Conservation (phyloP, 2,329 filamentous ascomycete species). For the Fusarium circinatum region DNA sequence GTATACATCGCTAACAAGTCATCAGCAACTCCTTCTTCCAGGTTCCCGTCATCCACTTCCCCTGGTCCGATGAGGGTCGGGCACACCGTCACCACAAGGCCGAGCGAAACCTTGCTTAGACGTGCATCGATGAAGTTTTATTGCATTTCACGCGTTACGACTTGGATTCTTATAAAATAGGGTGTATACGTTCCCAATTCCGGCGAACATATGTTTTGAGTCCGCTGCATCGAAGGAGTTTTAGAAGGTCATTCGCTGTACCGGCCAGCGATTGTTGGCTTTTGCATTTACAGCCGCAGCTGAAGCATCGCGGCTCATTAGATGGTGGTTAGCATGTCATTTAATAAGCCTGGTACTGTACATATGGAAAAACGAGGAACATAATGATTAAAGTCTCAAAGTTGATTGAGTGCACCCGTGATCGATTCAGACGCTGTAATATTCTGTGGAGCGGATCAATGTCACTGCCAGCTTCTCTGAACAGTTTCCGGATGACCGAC, state of each 20-base stretch:
- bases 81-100: constrained; percentile 62
- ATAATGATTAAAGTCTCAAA: neutral
- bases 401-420: neutral
- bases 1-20: constrained; percentile 46
- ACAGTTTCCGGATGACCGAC: rapidly evolving
- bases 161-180: constrained; percentile 30
- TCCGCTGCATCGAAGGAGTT: constrained; percentile 17
- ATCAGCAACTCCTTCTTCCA: constrained; percentile 86
- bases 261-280: constrained; percentile 5
- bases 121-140: neutral
- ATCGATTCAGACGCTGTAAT: too few species aligned
- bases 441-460: neutral
- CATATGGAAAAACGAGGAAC: constrained; percentile 25
- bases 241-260: constrained; percentile 8
- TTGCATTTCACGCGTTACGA: constrained; percentile 36
- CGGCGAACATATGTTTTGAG: neutral
- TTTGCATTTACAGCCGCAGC: constrained; percentile 1
- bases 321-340: constrained; percentile 11
- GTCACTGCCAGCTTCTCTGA: neutral
- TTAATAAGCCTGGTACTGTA: constrained; percentile 33
- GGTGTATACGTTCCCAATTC: neutral
- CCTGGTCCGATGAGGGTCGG: constrained; percentile 85
- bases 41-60: constrained; percentile 92
- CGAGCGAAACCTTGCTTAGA: constrained; percentile 41
- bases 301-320: constrained; percentile 6